These are phyloP conservation scores for Candida odintsovae DNA, from an alignment of 805 yeast genomes.

Conservation along the genomic window DNA sequence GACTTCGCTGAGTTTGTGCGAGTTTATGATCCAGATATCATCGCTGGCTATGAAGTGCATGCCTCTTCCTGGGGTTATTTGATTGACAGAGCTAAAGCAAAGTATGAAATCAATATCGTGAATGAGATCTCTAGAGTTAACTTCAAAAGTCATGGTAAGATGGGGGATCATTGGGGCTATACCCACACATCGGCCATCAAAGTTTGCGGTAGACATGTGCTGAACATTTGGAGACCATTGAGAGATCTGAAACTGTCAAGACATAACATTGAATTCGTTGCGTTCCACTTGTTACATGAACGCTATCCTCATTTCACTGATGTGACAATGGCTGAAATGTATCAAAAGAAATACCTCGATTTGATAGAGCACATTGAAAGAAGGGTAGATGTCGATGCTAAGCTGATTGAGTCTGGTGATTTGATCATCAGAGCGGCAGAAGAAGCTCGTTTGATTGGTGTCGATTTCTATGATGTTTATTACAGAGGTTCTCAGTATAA, in stretches of 20 bases:
- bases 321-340: constrained; percentile 43
- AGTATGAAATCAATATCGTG: constrained; percentile 47
- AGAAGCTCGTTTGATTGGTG: constrained; percentile 79
- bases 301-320: constrained; percentile 60
- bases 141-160: constrained; percentile 41
- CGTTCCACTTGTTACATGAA: constrained; percentile 59
- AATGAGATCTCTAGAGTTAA: constrained; percentile 56
- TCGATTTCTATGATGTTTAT: constrained; percentile 83
- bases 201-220: constrained; percentile 74
- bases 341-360: constrained; percentile 27
- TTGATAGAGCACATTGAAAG: constrained; percentile 42
- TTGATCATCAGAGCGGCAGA: constrained; percentile 68
- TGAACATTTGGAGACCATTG: constrained; percentile 81
- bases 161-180: constrained; percentile 74
- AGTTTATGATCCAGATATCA: constrained; percentile 76
- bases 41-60: constrained; percentile 82
- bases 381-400: constrained; percentile 38
- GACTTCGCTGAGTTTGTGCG: constrained; percentile 51
- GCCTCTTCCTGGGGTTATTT: constrained; percentile 86
- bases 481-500: constrained; percentile 92
- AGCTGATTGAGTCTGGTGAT: constrained; percentile 47
- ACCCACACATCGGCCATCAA: constrained; percentile 66
- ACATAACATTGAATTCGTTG: constrained; percentile 73
- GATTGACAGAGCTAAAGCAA: constrained; percentile 50
- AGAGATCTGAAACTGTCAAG: constrained; percentile 59